Evolutionary conservation across 352 stramenopile species (phyloP).

Genomic region (Hyaloperonospora arabidopsidis): DNA sequence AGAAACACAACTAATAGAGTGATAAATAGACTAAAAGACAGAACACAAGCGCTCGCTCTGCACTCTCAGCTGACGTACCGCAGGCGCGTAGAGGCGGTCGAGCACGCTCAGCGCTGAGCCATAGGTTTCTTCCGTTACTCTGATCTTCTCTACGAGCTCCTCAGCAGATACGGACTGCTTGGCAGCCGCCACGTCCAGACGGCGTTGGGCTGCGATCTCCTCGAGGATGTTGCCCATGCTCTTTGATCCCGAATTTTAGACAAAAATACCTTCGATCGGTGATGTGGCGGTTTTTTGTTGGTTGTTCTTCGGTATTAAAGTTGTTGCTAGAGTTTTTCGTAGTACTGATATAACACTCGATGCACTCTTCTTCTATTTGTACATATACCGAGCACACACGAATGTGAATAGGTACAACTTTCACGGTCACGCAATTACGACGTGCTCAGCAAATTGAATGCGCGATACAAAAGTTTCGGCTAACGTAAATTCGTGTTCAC

Average conservation of each 20-base stretch:
- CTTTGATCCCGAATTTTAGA: no score
- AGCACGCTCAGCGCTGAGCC: slow-evolving; percentile 86
- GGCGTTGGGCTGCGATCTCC: slow-evolving; percentile 69
- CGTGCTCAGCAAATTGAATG: not conserved
- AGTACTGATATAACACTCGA: no score
- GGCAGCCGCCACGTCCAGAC: slow-evolving; percentile 53
- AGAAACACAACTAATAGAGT: slow-evolving; percentile 2
- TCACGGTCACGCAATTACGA: not conserved
- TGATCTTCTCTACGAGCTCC: slow-evolving; percentile 66
- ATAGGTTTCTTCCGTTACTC: slow-evolving; percentile 62
- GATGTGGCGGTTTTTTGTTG: no score
- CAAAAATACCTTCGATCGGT: no score
- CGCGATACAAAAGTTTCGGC: not conserved
- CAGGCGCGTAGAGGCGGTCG: slow-evolving; percentile 72
- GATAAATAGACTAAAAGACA: slow-evolving; percentile 8
- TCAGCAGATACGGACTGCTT: slow-evolving; percentile 37
- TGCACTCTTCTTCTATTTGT: no score
- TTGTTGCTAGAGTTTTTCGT: no score
- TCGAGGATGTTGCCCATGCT: slow-evolving; percentile 59
- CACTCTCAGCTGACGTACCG: slow-evolving; percentile 24
- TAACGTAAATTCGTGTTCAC: slow-evolving; percentile 2
- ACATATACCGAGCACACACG: no score
- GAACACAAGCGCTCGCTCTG: not conserved
- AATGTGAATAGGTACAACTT: no score
- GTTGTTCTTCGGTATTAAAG: no score